Base-by-base conservation (phyloP, 352 stramenopile species). In the Aphanomyces cochlioides region DNA sequence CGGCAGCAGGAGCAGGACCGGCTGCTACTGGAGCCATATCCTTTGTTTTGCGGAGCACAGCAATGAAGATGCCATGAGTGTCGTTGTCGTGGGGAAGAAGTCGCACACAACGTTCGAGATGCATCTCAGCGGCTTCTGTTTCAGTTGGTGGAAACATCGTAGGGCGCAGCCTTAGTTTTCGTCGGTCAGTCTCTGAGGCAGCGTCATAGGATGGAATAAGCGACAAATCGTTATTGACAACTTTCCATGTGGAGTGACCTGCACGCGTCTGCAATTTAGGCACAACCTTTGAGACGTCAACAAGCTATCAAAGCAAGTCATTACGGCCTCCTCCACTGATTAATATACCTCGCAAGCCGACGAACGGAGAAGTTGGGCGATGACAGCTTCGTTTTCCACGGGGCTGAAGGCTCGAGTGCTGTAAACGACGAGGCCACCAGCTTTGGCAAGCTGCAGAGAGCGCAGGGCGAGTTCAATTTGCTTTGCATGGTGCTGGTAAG, bases 11-110 rank as follows among this genome's bases (percentile, higher is more conserved):
- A 47, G 82, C 77, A 45, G 83, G 82, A 4, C 77, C 79, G 50
- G 73, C 73, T 28, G 82, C 74, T 28, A 65, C 57, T 13, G 73
- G 56, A 0, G 36, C 47, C 4, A 64, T 10, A 19, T 76, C 77
- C 64, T 74, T 72, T 66, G 90, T 92, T 69, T 96, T 96, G 45
- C 78, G 41, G 37, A 99, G 86, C 12, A 99, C 81, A 15, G 91
- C 92, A n/a, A 99, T 72, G 75, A 99, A 99, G 69, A 99, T 97
- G 0, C 96, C 98, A 59, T 98, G 96, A 0, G 96, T 98, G 76
- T 99, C 90, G 66, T 99, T 96, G 68, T 99, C 92, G 68, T 99
- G 97, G 19, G 98, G 98, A 13, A 99, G 80, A 34, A 99, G 70
- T 3, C 97, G 90, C 63, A 97, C 82, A 77, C 97, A 99, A 5